Conservation (phyloP, 106 monocot species). For the Allium fistulosum region DNA sequence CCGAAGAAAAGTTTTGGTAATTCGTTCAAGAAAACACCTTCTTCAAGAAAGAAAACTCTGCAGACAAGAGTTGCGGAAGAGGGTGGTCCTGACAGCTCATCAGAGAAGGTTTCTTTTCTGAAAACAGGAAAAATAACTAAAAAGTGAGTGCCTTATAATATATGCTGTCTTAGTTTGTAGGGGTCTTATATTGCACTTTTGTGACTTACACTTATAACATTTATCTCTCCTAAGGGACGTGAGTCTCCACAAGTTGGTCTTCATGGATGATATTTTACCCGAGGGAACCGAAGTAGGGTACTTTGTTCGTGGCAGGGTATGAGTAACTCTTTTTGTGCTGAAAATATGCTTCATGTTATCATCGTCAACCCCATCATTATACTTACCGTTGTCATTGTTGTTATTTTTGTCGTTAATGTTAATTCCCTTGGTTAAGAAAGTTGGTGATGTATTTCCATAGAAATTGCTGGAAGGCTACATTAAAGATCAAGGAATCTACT, state of each 20-base stretch:
- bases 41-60: constrained; percentile 34
- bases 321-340: constrained; percentile 6
- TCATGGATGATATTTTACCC: constrained; percentile 77
- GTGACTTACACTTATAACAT: not conserved
- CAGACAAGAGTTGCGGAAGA: constrained; percentile 11
- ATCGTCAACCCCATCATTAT: too few species aligned
- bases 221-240: constrained; percentile 48
- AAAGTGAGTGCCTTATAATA: constrained; percentile 46
- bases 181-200: not conserved
- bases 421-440: not conserved
- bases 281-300: constrained; percentile 97
- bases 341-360: not conserved
- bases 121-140: constrained; percentile 75
- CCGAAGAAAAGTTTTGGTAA: not conserved
- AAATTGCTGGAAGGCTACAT: constrained; percentile 87
- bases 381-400: too few species aligned
- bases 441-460: constrained; percentile 19
- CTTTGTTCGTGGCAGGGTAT: constrained; percentile 89
- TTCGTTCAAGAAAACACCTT: constrained; percentile 25
- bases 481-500: constrained; percentile 85
- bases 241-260: constrained; percentile 89
- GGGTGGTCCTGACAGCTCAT: constrained; percentile 20
- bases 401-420: not conserved
- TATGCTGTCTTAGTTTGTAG: not conserved
- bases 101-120: constrained; percentile 31